Conservation (phyloP, 345 rosid genomes). For the Aurinia saxatilis region DNA sequence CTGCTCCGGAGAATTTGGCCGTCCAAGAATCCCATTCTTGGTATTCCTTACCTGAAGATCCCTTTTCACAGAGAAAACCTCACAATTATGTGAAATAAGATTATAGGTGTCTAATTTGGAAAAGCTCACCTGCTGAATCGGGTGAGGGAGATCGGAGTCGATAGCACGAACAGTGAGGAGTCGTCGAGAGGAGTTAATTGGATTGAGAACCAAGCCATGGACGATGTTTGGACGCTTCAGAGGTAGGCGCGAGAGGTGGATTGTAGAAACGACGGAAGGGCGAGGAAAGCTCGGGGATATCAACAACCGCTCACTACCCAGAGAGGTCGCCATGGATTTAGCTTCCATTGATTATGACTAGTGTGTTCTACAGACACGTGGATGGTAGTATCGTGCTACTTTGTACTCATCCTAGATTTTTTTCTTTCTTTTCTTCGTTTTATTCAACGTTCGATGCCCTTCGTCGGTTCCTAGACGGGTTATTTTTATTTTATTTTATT, state of each 20-base stretch:
- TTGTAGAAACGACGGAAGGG: slow-evolving; percentile 9
- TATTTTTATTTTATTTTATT: too few species aligned
- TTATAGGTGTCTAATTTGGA: background rate
- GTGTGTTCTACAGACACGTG: background rate
- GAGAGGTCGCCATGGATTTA: slow-evolving; percentile 24
- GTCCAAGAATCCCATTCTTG: slow-evolving; percentile 82
- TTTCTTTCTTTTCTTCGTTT: background rate
- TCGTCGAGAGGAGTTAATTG: slow-evolving; percentile 33
- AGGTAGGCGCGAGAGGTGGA: slow-evolving; percentile 6
- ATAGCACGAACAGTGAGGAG: slow-evolving; percentile 34
- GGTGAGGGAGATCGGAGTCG: slow-evolving; percentile 50
- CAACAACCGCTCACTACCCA: background rate
- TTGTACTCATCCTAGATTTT: slow-evolving; percentile 25
- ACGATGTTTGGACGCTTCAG: slow-evolving; percentile 6
- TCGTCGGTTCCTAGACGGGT: too few species aligned
- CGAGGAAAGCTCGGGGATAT: background rate
- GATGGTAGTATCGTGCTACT: slow-evolving; percentile 20
- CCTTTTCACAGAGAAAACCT: too few species aligned
- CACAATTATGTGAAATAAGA: background rate
- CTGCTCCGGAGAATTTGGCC: slow-evolving; percentile 60
- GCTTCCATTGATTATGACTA: slow-evolving; percentile 35
- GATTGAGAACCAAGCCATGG: slow-evolving; percentile 10
- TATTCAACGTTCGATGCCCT: too few species aligned
- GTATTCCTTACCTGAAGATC: slow-evolving; percentile 32
- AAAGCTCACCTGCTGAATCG: slow-evolving; percentile 42